Base-by-base conservation (phyloP, 345 rosid species). In the Rubroshorea leprosula region DNA sequence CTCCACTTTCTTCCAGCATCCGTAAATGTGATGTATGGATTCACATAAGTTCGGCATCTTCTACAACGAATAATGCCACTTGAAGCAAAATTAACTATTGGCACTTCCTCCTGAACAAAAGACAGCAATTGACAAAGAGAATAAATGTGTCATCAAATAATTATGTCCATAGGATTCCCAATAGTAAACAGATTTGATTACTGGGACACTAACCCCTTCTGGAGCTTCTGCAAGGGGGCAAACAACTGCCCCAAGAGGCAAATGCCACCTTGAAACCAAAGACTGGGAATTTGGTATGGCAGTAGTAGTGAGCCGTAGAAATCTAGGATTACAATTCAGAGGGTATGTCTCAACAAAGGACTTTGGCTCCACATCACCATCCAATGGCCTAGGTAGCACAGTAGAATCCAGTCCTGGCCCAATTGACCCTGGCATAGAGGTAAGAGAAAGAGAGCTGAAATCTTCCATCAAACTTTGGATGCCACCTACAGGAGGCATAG, bases 1-100 rank as follows among this genome's bases (percentile, higher is more conserved):
- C 97, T 89, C 99, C 99, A 94, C 79, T 94, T 94, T 69, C 96
- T 82, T 76, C 99, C 99, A 61, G 90, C 79, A 78, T 94, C 99
- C 0, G 93, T 73, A 77, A 94, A 94, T 5, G 83, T 77, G 65
- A 94, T 87, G 70, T 74, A 82, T 20, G 99, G 99, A 79, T 94
- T 94, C 67, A 94, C 85, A 73, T 90, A 94, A 59, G 99, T 90
- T 44, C 99, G 95, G 64, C 97, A 90, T 76, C 96, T 84, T 76
- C 96, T 84, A 77, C 99, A 94, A 58, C 99, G 97, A 65, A 94
- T 82, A 72, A 90, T 94, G 58, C 96, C 96, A 64, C 76, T 67
- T 61, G 95, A 77, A 54, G 75, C 86, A 56, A 87, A 94, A 82
- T 94, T 86, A 80, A 94, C 67, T 24, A 86, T 71, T 0, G 99